phyloP scores from a whole-genome alignment of 108 stramenopile genomes.

The Pseudonitzschia multistriata region DNA sequence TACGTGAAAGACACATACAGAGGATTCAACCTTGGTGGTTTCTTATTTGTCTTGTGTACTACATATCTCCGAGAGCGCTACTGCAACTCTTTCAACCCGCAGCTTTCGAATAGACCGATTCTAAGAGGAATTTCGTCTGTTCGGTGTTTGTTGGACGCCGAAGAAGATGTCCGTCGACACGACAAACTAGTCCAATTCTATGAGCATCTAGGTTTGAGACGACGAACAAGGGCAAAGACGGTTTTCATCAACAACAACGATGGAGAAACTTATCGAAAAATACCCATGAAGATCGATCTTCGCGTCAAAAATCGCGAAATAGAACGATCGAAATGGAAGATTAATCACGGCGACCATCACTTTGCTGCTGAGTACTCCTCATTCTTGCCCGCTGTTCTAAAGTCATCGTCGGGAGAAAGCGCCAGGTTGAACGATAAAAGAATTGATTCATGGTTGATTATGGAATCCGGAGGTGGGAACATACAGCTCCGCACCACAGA shows the following conservation, averaged over 20 bases:
- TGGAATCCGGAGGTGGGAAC: not conserved
- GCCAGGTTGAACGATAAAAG: not conserved
- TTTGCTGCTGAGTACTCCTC: not conserved
- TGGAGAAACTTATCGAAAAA: constrained; percentile 56
- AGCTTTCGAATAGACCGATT: not conserved
- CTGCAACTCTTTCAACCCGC: not conserved
- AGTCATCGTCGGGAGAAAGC: constrained; percentile 6
- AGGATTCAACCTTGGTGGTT: constrained; percentile 61
- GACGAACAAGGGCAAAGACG: constrained; percentile 43
- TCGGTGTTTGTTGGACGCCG: constrained; percentile 50
- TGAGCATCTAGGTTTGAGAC: constrained; percentile 47
- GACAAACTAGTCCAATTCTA: constrained; percentile 63
- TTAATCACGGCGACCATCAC: not conserved
- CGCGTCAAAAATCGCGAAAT: not conserved
- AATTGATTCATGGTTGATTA: constrained; percentile 12
- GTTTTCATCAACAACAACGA: constrained; percentile 70
- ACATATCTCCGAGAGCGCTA: constrained; percentile 38
- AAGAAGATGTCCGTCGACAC: constrained; percentile 61
- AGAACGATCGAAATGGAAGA: not conserved
- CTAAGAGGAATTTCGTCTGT: not conserved
- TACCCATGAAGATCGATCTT: constrained; percentile 57
- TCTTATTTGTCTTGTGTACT: constrained; percentile 53
- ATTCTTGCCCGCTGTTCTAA: constrained; percentile 7
- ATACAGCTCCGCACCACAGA: constrained; percentile 15
- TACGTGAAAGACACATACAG: constrained; percentile 56